phyloP scores from a whole-genome alignment of 805 yeast species.

The Cyberlindnera amylophila region DNA sequence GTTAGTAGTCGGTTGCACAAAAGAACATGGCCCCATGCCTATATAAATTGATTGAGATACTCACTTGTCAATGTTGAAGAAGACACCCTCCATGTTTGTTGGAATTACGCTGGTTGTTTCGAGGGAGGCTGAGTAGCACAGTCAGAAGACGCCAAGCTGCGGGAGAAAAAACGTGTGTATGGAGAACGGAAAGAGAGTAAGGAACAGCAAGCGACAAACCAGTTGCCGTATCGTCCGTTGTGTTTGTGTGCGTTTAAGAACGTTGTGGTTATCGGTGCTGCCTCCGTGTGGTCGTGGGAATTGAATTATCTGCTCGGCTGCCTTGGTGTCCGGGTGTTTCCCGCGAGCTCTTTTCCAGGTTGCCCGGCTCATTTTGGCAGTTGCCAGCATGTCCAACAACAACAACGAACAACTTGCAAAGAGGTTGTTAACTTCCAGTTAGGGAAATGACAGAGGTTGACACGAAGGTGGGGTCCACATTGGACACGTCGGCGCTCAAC shows the following conservation, averaged over 20 bases:
- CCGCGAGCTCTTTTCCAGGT: background rate
- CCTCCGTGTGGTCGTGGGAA: background rate
- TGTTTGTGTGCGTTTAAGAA: background rate
- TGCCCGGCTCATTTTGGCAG: background rate
- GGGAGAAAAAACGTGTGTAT: background rate
- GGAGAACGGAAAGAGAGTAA: background rate
- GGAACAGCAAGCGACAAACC: background rate
- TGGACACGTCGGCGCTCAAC: conserved; percentile 21
- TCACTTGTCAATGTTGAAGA: conserved; percentile 72
- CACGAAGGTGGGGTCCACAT: background rate
- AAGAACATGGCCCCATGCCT: no score
- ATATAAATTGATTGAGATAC: conserved; percentile 4
- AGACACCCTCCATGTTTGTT: conserved; percentile 79
- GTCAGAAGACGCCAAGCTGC: no score
- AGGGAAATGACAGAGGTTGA: background rate
- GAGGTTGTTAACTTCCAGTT: background rate
- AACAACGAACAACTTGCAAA: background rate
- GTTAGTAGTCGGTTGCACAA: conserved; percentile 14
- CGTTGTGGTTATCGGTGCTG: background rate
- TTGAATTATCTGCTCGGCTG: background rate
- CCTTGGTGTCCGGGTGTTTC: background rate
- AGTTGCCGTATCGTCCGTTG: background rate
- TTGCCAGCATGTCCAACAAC: background rate
- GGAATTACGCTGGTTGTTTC: background rate
- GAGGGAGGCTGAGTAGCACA: no score